Evolutionary conservation across 768 basidiomycete genomes (phyloP), one percentile per base, ranked within the genome.

Genomic region (Dictyophora rubrovolvata): DNA sequence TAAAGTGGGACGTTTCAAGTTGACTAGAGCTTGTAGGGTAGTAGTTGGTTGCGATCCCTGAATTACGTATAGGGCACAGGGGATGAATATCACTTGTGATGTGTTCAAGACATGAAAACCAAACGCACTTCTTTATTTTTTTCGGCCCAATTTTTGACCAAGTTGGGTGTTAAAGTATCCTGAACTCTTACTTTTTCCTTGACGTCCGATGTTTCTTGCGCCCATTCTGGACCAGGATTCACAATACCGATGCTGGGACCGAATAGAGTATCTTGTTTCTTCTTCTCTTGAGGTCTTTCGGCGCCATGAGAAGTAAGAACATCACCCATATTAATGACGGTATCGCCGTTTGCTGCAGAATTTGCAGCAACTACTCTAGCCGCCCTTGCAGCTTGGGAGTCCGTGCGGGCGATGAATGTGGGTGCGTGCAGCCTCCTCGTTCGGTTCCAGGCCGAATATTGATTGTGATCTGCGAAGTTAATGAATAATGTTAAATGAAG

Each of bases 1-100:
- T 35, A 97, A 78, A 1, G 90, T 85, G 0, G 93, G 93, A 5
- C 93, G 82, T 68, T 94, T 95, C 65, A 96, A 83, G 68, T 96
- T 97, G 63, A 96, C 93, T 35, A 94, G 79, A 0, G 93, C 93
- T 72, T 96, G 93, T 0, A 97, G 77, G 1, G 93, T 95, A 0
- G 93, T 97, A 0, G 93, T 95, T 0, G 93, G 84, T 66, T 92
- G 87, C 10, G 84, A 79, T 33, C 83, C 70, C 89, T 92, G n/a
- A n/a, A n/a, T n/a, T n/a, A n/a, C n/a, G 63, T 14, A 65, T 18
- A 28, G 58, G 55, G 1, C 5, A 14, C 50, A 8, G 48, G 50
- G 21, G 42, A 20, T 47, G 20, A 17, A 23, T 51, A 34, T 28
- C 59, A 54, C 57, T 59, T 33, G 11, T 54, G 4, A 21, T 56